Percentiles rank a stretch among this genome's conserved stretches.
Conservation (phyloP, 768 basidiomycete genomes). For the Trichaptum fuscoviolaceum region DNA sequence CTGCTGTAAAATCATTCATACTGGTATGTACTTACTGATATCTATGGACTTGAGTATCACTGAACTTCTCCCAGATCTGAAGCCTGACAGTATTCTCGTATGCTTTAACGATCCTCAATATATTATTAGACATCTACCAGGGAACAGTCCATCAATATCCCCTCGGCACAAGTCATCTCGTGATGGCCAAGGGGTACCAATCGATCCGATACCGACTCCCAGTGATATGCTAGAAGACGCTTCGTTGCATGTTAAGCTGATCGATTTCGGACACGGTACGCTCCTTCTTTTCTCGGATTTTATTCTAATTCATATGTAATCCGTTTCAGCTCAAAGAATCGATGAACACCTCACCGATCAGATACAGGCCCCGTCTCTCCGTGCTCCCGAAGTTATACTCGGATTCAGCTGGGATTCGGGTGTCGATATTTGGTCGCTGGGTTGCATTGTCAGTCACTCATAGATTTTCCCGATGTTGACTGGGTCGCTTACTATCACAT, state of each 20-base stretch:
- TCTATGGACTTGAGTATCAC: not conserved
- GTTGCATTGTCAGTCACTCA: conserved; percentile 2
- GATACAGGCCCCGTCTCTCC: conserved; percentile 1
- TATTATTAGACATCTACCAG: not conserved
- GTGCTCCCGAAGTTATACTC: conserved; percentile 4
- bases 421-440: conserved; percentile 4
- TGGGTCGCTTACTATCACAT: not conserved
- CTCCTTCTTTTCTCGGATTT: not conserved
- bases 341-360: not conserved
- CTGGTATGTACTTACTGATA: not conserved
- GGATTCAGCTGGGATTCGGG: not conserved
- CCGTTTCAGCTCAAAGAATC: not conserved
- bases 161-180: not conserved
- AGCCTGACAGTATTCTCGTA: not conserved
- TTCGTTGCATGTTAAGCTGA: not conserved
- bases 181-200: not conserved
- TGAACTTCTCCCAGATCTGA: not conserved
- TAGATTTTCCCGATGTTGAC: not conserved
- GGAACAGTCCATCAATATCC: not conserved
- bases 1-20: conserved; percentile 42
- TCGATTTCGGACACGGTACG: conserved; percentile 1
- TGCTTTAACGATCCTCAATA: not conserved
- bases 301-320: not conserved
- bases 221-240: not conserved
- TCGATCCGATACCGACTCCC: not conserved